These are phyloP conservation scores for Viola pubescens DNA, from an alignment of 441 rosid species.

Conservation along the genomic window DNA sequence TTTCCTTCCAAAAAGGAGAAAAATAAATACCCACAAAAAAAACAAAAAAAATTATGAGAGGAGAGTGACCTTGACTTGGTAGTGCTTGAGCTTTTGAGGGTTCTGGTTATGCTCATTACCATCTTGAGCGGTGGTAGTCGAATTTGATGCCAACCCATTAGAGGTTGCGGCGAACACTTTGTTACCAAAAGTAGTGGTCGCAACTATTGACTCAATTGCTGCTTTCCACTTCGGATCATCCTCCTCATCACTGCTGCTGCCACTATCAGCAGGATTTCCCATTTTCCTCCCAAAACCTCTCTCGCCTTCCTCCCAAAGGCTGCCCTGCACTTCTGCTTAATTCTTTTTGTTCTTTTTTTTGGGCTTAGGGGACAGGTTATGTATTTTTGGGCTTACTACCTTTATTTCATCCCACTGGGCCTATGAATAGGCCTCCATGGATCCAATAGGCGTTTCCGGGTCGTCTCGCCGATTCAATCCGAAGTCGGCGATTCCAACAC, in stretches of 20 bases:
- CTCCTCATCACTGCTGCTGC: constrained; percentile 30
- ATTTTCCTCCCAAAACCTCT: no score
- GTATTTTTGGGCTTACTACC: no score
- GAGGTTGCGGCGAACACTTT: constrained; percentile 3
- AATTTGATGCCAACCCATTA: constrained; percentile 14
- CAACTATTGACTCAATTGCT: constrained; percentile 58
- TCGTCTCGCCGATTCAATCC: no score
- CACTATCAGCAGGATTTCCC: no score
- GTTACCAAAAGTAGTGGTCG: constrained; percentile 38
- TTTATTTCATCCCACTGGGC: no score
- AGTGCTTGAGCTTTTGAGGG: constrained; percentile 59
- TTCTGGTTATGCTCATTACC: constrained; percentile 21
- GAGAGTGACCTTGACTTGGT: constrained; percentile 53
- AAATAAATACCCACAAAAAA: not conserved
- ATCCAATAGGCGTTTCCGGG: no score
- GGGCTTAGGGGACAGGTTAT: no score
- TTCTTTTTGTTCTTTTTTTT: no score
- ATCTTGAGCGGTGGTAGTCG: constrained; percentile 21
- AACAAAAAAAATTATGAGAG: not conserved
- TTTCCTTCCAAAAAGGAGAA: not conserved
- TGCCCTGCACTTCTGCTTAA: no score
- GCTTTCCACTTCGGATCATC: constrained; percentile 73
- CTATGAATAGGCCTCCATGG: no score
- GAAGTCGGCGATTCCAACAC: no score
- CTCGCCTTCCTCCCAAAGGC: no score